Base-by-base conservation (phyloP, 257 asterid genomes). In the Plectranthus barbatus region DNA sequence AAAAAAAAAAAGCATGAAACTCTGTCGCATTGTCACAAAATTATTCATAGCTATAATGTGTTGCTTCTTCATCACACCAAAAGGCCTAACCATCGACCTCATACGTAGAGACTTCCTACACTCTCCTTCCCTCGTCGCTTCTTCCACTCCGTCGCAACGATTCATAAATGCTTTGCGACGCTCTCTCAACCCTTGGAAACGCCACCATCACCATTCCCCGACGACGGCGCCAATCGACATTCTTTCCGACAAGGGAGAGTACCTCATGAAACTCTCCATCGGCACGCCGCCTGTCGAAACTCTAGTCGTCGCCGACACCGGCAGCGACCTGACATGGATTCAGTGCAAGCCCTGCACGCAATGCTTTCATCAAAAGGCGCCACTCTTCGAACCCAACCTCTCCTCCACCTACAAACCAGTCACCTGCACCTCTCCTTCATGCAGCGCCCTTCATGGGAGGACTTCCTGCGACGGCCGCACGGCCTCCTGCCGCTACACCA, bases 221-320 rank as follows among this genome's bases (percentile, higher is more conserved):
- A 21, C 4, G 19, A 44, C 59, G n/a, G 20, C 55, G n/a, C 33
- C 80, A 0, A 45, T 74, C 0, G 74, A 74, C 3, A 37, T 84
- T 1, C 7, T 76, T n/a, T 60, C 82, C 0, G 73, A 71, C 18
- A 56, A 42, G 1, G 88, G 95, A 9, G 95, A 80, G 36, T 84
- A 78, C 69, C 81, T 83, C 18, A 64, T 84, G 85, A 76, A 62
- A 46, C 37, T 84, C 48, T 75, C 80, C 23, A 33, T 81, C 3
- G 91, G 94, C 3, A 83, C 83, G 0, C 95, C 94, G 0, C 83
- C 86, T 0, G 74, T 72, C 3, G 75, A 70, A 46, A 72, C 79
- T 21, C 46, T 68, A 17, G 86, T 79, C 20, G 71, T 80, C 3
- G 86, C 82, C 0, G 88, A 83, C 56, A 87, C 84, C 0, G 90